Evolutionary conservation across 2,329 filamentous ascomycete genomes (phyloP), one percentile per base, ranked within the genome.

Genomic region (Cytospora chrysosperma): DNA sequence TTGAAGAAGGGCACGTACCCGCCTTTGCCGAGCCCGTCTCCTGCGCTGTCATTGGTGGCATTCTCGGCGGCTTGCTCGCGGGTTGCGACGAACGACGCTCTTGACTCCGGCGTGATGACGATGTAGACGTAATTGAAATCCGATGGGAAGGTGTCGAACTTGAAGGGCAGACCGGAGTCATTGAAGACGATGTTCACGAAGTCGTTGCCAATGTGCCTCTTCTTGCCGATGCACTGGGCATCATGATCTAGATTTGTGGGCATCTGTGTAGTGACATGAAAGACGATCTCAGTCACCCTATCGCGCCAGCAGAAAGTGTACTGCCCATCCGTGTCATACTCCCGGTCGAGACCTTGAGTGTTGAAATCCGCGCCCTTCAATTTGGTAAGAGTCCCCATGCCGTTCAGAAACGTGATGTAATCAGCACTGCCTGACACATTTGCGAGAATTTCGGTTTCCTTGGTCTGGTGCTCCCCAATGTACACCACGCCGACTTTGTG

Each of bases 111-210:
- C 2, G 91, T 92, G 72, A 99, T 94, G 70, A 98, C 90, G 70
- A 99, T 98, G 74, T 97, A 93, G 73, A 99, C 93, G 72, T 91
- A 97, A 73, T 97, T 98, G 81, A 99, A 97, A 63, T 94, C 90
- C 0, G 93, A 96, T 0, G 92, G 92, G 70, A 99, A 96, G 0
- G 92, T 97, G 73, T 97, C 87, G 73, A 97, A 96, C 60, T 85
- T 84, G 78, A 97, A 98, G 0, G 91, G 89, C 55, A 88, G 76
- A n/a, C 95, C 94, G 2, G 93, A 97, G 71, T 96, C 92, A 74
- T 99, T 99, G 82, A 96, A 99, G 63, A 99, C 89, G 69, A 99
- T 96, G 73, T 97, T 98, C 73, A 99, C 95, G 74, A 92, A 96
- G 75, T 98, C 95, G 72, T 99, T 99, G 63, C 95, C 95, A 65